phyloP scores from a whole-genome alignment of 805 yeast species.

The Saccharomyces kudriavzevii region DNA sequence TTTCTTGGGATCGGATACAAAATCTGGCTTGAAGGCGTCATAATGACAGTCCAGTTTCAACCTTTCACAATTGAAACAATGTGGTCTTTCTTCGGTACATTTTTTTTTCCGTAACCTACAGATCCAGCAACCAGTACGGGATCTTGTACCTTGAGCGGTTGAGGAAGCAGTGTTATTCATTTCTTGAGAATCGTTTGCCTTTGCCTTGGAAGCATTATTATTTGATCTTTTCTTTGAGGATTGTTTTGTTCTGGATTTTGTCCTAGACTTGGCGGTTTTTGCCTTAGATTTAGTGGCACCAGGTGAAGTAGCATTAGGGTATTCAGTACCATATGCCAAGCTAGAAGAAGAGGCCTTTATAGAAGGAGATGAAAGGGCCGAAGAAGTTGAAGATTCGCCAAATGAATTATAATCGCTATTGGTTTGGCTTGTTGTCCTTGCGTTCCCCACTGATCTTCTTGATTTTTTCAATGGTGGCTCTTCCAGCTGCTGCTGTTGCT shows the following conservation, averaged over 20 bases:
- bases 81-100: constrained; percentile 60
- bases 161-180: not conserved
- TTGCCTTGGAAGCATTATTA: constrained; percentile 1
- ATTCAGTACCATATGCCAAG: not conserved
- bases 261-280: not conserved
- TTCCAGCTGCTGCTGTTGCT: constrained; percentile 4
- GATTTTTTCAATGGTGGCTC: not conserved
- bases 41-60: constrained; percentile 54
- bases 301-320: not conserved
- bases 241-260: not conserved
- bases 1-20: constrained; percentile 38
- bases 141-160: constrained; percentile 29
- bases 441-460: not conserved
- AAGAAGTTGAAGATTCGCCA: not conserved
- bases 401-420: not conserved
- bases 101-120: constrained; percentile 66
- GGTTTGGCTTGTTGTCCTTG: not conserved
- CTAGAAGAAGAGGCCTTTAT: not conserved
- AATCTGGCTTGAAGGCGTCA: constrained; percentile 41
- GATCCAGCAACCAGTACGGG: constrained; percentile 69
- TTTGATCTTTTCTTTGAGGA: not conserved
- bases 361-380: not conserved
- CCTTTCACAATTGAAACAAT: constrained; percentile 49
- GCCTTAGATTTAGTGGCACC: not conserved
- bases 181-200: constrained; percentile 4